These are phyloP conservation scores for Suillus lakei DNA, from an alignment of 768 basidiomycete genomes.

Conservation along the genomic window DNA sequence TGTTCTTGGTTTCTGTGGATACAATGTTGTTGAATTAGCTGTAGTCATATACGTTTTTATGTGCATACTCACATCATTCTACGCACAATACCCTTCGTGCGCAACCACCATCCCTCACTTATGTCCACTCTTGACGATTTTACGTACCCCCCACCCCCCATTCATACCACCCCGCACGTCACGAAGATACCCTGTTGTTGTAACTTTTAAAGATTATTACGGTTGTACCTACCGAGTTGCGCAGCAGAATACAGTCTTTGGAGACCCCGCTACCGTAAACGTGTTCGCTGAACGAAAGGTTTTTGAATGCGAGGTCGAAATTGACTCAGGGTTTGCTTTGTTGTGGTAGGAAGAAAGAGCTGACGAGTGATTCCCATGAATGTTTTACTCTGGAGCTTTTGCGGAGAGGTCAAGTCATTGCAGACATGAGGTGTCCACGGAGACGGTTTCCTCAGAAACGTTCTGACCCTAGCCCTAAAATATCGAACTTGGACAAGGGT, in stretches of 20 bases:
- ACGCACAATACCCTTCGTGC: slow-evolving; percentile 25
- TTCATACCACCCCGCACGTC: slow-evolving; percentile 26
- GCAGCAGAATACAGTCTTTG: slow-evolving; percentile 42
- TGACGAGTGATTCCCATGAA: background rate
- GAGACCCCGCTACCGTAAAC: slow-evolving; percentile 20
- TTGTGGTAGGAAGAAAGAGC: background rate
- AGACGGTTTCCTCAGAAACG: background rate
- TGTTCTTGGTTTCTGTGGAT: slow-evolving; percentile 41
- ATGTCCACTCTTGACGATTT: slow-evolving; percentile 37
- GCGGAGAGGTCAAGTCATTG: background rate
- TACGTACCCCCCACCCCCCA: slow-evolving; percentile 25
- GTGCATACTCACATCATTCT: slow-evolving; percentile 34
- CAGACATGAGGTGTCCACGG: slow-evolving; percentile 4
- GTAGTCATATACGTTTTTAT: slow-evolving; percentile 32
- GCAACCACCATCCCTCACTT: slow-evolving; percentile 27
- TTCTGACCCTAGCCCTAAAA: background rate
- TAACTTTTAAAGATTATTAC: slow-evolving; percentile 31
- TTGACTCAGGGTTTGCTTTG: background rate
- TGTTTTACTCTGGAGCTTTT: background rate
- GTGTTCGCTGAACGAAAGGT: background rate
- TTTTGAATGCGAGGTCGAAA: background rate
- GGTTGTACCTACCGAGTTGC: slow-evolving; percentile 36
- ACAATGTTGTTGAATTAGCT: slow-evolving; percentile 42
- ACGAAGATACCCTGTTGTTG: slow-evolving; percentile 42
- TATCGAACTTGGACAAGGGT: background rate